Conservation (phyloP, 305 asterid species). For the Fraxinus floribunda region DNA sequence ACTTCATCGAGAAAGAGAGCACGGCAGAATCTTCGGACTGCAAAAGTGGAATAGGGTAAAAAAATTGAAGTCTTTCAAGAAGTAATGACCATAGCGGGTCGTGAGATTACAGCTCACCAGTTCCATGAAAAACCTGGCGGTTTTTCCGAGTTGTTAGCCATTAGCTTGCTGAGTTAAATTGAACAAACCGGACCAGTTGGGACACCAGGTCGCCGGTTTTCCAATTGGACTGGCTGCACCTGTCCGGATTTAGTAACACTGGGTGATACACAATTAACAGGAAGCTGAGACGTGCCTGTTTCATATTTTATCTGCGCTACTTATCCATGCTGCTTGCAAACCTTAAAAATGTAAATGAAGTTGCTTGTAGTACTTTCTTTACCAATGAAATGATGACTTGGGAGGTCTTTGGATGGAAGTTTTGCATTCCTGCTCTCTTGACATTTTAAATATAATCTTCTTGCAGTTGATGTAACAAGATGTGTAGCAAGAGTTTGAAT, state of each 20-base stretch:
- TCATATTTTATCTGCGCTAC: neutral
- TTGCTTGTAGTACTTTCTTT: neutral
- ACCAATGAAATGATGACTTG: neutral
- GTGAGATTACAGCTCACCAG: neutral
- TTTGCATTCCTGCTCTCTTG: neutral
- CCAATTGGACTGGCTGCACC: too few relatives aligned
- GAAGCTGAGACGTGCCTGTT: neutral
- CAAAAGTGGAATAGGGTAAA: neutral
- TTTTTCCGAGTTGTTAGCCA: neutral
- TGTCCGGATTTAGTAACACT: too few relatives aligned
- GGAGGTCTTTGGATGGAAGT: neutral
- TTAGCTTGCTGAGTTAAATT: too few relatives aligned
- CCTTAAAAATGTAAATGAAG: neutral
- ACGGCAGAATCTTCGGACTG: neutral
- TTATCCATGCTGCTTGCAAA: neutral
- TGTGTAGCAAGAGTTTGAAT: neutral
- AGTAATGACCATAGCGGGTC: neutral
- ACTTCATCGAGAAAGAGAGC: neutral
- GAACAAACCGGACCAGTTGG: too few relatives aligned
- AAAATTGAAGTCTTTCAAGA: neutral
- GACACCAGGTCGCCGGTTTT: too few relatives aligned
- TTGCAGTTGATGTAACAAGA: neutral
- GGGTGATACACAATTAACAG: neutral
- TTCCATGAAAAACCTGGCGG: neutral
- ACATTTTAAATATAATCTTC: neutral